Evolutionary conservation across 345 rosid genomes (phyloP).

Genomic region (Turritis glabra): DNA sequence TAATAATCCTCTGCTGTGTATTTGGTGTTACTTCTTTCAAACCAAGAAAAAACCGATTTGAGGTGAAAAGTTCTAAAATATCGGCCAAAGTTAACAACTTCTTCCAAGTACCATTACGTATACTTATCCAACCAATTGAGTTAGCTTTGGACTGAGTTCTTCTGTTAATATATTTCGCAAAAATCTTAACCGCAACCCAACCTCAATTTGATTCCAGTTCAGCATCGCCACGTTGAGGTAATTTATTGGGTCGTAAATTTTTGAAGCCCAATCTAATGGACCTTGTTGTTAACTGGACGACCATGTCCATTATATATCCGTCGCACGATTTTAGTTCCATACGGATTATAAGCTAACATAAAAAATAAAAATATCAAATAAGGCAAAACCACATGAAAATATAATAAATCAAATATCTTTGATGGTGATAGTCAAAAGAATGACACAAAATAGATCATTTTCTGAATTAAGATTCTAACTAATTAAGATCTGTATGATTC

Average conservation of each 20-base stretch:
- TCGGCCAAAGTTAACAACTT: background rate
- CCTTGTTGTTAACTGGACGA: background rate
- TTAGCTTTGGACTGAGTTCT: background rate
- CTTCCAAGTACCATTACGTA: background rate
- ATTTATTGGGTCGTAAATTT: background rate
- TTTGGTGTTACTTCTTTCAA: background rate
- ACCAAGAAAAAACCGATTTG: background rate
- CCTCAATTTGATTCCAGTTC: background rate
- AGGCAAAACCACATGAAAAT: too few relatives aligned
- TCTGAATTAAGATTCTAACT: too few relatives aligned
- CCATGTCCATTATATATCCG: too few relatives aligned
- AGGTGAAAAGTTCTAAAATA: background rate
- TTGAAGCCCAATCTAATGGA: constrained; percentile 5
- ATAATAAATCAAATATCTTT: too few relatives aligned
- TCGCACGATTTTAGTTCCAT: too few relatives aligned
- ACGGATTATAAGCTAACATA: too few relatives aligned
- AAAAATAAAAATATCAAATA: too few relatives aligned
- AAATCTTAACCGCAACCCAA: background rate
- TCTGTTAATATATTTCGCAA: background rate
- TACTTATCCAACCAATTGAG: background rate
- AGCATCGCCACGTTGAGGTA: background rate
- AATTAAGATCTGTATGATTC: too few relatives aligned
- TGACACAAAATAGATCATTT: too few relatives aligned
- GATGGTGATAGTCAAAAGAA: too few relatives aligned
- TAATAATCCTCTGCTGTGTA: background rate